Evolutionary conservation across 805 yeast genomes (phyloP), one percentile per base, ranked within the genome.

Genomic region (Grigorovia transvaalensis): DNA sequence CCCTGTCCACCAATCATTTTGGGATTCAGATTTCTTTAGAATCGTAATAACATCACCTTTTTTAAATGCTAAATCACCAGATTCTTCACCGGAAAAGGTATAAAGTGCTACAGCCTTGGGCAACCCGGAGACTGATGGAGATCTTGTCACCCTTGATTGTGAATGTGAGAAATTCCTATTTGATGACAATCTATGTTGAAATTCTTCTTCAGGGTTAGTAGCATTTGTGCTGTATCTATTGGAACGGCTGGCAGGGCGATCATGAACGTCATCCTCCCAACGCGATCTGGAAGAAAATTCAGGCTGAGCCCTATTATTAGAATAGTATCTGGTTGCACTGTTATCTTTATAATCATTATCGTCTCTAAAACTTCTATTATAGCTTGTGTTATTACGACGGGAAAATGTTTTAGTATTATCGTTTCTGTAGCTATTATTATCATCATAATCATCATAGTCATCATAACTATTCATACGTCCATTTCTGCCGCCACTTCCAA

Each of bases 1-100:
- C 29, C 99, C 99, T 0, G 96, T 88, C 99, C 99, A 93, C 99
- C 99, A 93, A 67, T 93, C 98, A 66, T 93, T 96, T 48, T 82
- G 80, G 13, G 96, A 84, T 9, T 85, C 90, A 8, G 95, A 81
- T 67, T 85, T 88, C 67, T 89, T 88, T 49, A 86, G 72, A 57
- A 93, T 85, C 43, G 88, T 84, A 59, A 93, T 87, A 15, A 87
- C 85, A 67, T 93, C 99, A 51, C 99, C 99, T 73, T 93, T 93
- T 58, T 80, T 83, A 75, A 93, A 93, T 4, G 95, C 79, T 62
- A 93, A 75, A 68, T 93, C 99, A 6, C 97, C 97, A n/a, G 76
- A 65, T 70, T 91, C 95, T 68, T 90, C 96, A 29, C 97, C 98
- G 49, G 82, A 85, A 68, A 93, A 91, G 2, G 89, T 76, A 70